phyloP scores from a whole-genome alignment of 78 protist species.

The Mastigamoeba balamuthi region DNA sequence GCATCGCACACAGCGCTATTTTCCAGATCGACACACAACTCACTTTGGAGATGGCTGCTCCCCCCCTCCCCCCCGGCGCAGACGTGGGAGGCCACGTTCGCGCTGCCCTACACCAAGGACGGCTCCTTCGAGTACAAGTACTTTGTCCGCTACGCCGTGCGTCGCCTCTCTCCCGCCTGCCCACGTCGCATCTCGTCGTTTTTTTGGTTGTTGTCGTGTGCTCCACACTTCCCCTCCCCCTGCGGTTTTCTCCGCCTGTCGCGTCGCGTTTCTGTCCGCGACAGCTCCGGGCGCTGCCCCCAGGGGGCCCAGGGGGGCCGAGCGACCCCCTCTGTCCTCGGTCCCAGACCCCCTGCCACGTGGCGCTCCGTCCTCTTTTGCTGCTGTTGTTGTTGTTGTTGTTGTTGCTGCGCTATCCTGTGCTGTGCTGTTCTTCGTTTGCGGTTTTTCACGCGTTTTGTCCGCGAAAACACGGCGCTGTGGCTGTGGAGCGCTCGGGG shows the following conservation, averaged over 20 bases:
- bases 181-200: conserved; percentile 3
- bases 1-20: too few species aligned
- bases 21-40: too few species aligned
- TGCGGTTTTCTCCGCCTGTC: conserved; percentile 30
- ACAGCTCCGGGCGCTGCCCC: neutral
- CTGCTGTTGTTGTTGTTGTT: too few species aligned
- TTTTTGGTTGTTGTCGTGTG: conserved; percentile 7
- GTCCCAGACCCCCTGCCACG: too few species aligned
- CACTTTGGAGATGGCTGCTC: too few species aligned
- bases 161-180: conserved; percentile 30
- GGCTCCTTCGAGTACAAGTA: conserved; percentile 25
- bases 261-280: neutral
- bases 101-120: neutral
- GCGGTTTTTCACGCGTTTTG: too few species aligned
- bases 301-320: neutral
- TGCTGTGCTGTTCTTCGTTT: too few species aligned
- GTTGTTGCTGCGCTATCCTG: too few species aligned
- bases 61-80: neutral
- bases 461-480: too few species aligned
- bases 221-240: conserved; percentile 6
- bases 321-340: neutral
- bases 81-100: neutral
- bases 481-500: too few species aligned
- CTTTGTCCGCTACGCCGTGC: conserved; percentile 25
- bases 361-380: too few species aligned